These are phyloP conservation scores for Cenchrus americanus DNA, from an alignment of 176 grass and related monocot genomes.

Conservation along the genomic window DNA sequence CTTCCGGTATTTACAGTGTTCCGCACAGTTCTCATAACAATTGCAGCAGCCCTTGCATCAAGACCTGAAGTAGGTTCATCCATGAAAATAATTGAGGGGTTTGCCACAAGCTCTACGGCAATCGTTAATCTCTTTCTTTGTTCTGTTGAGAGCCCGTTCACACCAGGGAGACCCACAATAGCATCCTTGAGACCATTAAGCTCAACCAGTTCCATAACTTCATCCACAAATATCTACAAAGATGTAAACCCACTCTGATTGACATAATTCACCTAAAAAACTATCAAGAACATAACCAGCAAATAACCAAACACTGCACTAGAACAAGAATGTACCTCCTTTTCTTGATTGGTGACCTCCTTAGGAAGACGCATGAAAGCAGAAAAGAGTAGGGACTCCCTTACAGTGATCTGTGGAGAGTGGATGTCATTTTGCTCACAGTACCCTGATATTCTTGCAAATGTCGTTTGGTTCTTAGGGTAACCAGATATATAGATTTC, in stretches of 20 bases:
- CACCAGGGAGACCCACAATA: constrained; percentile 70
- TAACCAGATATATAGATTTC: constrained; percentile 75
- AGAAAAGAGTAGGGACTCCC: constrained; percentile 74
- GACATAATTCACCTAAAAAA: constrained; percentile 31
- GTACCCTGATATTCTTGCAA: constrained; percentile 82
- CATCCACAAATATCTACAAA: constrained; percentile 71
- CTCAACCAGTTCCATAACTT: constrained; percentile 82
- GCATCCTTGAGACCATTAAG: constrained; percentile 63
- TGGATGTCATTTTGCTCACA: constrained; percentile 86
- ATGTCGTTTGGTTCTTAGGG: constrained; percentile 70
- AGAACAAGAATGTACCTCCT: constrained; percentile 56
- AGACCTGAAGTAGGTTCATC: constrained; percentile 89
- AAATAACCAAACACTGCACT: neutral
- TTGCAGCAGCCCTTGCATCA: constrained; percentile 81
- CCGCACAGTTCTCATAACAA: constrained; percentile 85
- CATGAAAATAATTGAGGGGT: constrained; percentile 82
- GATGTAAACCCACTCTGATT: constrained; percentile 31
- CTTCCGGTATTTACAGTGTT: constrained; percentile 81
- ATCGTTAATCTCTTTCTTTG: constrained; percentile 84
- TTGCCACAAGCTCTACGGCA: constrained; percentile 74
- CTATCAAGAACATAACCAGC: constrained; percentile 16
- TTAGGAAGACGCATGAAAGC: constrained; percentile 65
- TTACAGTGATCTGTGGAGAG: constrained; percentile 74
- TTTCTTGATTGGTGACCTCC: constrained; percentile 63
- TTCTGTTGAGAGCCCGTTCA: constrained; percentile 80